These are phyloP conservation scores for Lagerstroemia speciosa DNA, from an alignment of 345 rosid genomes.

Conservation along the genomic window DNA sequence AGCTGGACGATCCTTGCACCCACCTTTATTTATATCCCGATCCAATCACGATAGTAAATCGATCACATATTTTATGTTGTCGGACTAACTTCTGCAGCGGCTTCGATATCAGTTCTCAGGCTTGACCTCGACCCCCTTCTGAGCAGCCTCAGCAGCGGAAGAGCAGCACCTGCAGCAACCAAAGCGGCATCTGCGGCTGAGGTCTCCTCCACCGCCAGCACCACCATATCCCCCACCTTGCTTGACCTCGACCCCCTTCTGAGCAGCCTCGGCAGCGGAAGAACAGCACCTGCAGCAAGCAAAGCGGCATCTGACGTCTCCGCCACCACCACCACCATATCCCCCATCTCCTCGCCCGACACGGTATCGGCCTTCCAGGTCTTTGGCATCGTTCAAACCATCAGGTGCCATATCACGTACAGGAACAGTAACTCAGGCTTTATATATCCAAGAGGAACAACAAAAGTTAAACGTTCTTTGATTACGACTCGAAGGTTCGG, in stretches of 20 bases:
- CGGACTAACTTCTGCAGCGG: too few relatives aligned
- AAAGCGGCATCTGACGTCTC: not conserved
- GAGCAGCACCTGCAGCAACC: not conserved
- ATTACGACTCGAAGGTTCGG: too few relatives aligned
- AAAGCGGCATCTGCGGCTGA: not conserved
- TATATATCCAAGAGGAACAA: too few relatives aligned
- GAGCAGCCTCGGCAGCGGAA: too few relatives aligned
- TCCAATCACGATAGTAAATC: too few relatives aligned
- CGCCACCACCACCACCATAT: not conserved
- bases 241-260: not conserved
- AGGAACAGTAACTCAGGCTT: too few relatives aligned
- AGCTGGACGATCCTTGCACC: too few relatives aligned
- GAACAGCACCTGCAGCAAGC: not conserved
- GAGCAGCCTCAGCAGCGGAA: slow-evolving; percentile 3
- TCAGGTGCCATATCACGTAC: not conserved
- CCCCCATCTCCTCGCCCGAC: not conserved
- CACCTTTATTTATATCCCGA: too few relatives aligned
- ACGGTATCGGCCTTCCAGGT: not conserved
- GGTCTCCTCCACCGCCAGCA: not conserved
- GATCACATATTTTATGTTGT: too few relatives aligned
- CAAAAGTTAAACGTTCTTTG: too few relatives aligned
- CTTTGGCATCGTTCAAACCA: not conserved
- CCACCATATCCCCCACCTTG: not conserved
- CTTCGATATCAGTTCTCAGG: not conserved
- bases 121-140: not conserved